Evolutionary conservation across 768 basidiomycete genomes (phyloP).

Genomic region (Rubroboletus satanas): DNA sequence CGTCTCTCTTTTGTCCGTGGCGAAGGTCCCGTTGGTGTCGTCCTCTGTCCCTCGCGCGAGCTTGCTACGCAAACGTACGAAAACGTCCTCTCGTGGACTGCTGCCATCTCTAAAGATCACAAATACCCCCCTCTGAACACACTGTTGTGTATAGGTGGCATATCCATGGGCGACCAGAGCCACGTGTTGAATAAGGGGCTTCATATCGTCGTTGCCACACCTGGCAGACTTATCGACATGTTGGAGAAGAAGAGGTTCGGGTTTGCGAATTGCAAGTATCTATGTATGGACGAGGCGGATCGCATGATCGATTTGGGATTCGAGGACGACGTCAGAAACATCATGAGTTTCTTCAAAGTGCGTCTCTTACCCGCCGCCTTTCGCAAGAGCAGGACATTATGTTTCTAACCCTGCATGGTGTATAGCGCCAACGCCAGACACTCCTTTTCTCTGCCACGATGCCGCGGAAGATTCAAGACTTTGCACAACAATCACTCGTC

Average conservation of each 20-base stretch:
- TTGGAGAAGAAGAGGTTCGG: conserved; percentile 92
- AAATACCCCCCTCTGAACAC: conserved; percentile 84
- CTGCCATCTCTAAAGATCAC: conserved; percentile 71
- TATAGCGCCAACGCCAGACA: conserved; percentile 91
- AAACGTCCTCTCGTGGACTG: conserved; percentile 85
- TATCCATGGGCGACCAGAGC: conserved; percentile 96
- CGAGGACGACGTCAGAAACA: conserved; percentile 97
- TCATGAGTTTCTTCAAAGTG: conserved; percentile 99
- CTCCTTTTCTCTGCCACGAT: conserved; percentile 98
- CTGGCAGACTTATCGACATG: conserved; percentile 97
- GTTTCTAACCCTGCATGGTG: not conserved
- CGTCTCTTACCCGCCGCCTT: conserved; percentile 13
- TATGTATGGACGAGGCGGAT: conserved; percentile 99
- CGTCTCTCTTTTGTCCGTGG: conserved; percentile 87
- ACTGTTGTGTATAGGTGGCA: conserved; percentile 93
- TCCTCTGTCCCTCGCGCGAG: conserved; percentile 96
- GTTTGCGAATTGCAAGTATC: conserved; percentile 89
- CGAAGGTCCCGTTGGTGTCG: conserved; percentile 95
- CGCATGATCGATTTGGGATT: conserved; percentile 99
- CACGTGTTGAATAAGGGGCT: conserved; percentile 88
- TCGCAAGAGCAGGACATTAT: not conserved
- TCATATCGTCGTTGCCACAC: conserved; percentile 95
- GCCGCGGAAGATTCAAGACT: conserved; percentile 98
- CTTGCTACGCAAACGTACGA: conserved; percentile 97
- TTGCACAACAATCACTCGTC: conserved; percentile 95